Conservation (phyloP, 2,329 filamentous ascomycete species). For the Neocucurbitaria cava region DNA sequence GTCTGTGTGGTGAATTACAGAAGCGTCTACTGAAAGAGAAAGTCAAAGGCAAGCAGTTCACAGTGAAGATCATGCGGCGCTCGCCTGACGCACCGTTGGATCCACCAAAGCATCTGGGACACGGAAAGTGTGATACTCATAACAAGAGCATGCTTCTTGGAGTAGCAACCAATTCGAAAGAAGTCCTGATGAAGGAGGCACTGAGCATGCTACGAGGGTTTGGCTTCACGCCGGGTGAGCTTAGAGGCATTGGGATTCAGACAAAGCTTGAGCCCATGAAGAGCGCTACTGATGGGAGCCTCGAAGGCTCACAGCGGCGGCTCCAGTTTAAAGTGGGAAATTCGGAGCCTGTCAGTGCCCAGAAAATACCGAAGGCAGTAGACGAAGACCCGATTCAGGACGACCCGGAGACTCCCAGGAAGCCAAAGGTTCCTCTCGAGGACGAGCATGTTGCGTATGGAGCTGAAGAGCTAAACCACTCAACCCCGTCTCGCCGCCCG, state of each 20-base stretch:
- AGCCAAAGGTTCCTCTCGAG: slow-evolving; percentile 29
- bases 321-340: slow-evolving; percentile 72
- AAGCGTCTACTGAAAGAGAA: slow-evolving; percentile 80
- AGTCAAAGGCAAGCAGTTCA: slow-evolving; percentile 86
- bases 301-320: slow-evolving; percentile 78
- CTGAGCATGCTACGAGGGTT: slow-evolving; percentile 83
- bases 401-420: slow-evolving; percentile 51
- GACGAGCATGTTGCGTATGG: slow-evolving; percentile 48
- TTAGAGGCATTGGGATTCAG: slow-evolving; percentile 92
- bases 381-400: slow-evolving; percentile 56
- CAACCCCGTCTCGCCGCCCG: slow-evolving; percentile 66
- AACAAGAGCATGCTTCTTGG: slow-evolving; percentile 87
- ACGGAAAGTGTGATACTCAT: slow-evolving; percentile 93
- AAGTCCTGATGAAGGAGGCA: slow-evolving; percentile 78
- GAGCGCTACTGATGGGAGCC: slow-evolving; percentile 54
- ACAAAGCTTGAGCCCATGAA: slow-evolving; percentile 88
- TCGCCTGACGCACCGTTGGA: slow-evolving; percentile 87
- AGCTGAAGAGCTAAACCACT: slow-evolving; percentile 44
- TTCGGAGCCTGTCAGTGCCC: slow-evolving; percentile 38
- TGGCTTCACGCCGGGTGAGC: slow-evolving; percentile 85
- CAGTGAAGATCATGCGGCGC: slow-evolving; percentile 93
- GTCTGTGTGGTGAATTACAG: slow-evolving; percentile 84
- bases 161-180: slow-evolving; percentile 78
- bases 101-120: slow-evolving; percentile 89
- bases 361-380: slow-evolving; percentile 20